These are phyloP conservation scores for Rhizopogon vesiculosus DNA, from an alignment of 768 basidiomycete genomes.

Conservation along the genomic window DNA sequence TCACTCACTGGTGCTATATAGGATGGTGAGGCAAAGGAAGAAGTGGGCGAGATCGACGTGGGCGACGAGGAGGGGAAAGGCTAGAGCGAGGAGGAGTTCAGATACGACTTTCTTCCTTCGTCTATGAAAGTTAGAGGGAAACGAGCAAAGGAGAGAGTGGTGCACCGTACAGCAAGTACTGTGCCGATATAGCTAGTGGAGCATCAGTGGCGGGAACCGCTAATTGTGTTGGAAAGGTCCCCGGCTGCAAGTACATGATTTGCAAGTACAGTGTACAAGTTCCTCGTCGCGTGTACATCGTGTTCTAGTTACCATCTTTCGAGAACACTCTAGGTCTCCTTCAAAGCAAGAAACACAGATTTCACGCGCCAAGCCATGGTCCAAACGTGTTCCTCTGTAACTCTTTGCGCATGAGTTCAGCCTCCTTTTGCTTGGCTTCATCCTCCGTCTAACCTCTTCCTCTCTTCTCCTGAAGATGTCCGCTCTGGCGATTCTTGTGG, in stretches of 20 bases:
- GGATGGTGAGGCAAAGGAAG: background rate
- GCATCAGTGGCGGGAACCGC: slow-evolving; percentile 30
- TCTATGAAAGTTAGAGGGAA: slow-evolving; percentile 7
- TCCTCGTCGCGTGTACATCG: no score
- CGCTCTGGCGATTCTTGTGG: slow-evolving; percentile 27
- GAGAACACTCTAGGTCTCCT: no score
- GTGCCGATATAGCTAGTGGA: background rate
- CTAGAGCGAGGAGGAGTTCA: slow-evolving; percentile 2
- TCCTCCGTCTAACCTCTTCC: slow-evolving; percentile 17
- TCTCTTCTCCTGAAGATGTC: slow-evolving; percentile 26
- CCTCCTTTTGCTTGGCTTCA: slow-evolving; percentile 14
- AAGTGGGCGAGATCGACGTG: background rate
- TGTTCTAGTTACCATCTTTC: no score
- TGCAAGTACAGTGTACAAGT: no score
- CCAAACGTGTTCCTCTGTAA: slow-evolving; percentile 11
- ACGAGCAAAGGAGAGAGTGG: slow-evolving; percentile 19
- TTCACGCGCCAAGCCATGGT: no score
- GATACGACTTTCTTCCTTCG: no score
- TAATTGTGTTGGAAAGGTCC: slow-evolving; percentile 10
- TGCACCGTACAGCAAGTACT: background rate
- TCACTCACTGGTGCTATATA: background rate
- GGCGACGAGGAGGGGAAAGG: background rate
- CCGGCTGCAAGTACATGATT: no score
- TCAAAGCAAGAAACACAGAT: no score
- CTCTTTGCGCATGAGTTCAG: slow-evolving; percentile 15